These are phyloP conservation scores for Capsaspora owczarzaki DNA, from an alignment of 78 protist species.

Conservation along the genomic window DNA sequence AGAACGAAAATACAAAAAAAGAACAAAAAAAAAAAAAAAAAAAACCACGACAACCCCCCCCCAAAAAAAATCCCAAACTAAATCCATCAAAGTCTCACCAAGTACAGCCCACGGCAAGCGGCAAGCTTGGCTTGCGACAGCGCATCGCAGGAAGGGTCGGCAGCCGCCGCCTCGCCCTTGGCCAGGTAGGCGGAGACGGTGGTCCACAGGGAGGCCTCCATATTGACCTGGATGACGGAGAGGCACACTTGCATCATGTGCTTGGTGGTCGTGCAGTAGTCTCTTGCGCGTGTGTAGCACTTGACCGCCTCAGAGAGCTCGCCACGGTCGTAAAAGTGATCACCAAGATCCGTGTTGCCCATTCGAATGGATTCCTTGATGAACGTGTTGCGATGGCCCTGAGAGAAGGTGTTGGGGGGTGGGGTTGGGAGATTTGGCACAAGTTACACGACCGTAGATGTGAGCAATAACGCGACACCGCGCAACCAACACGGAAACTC, in stretches of 20 bases:
- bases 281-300: slow-evolving; percentile 70
- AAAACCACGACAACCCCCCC: too few species aligned
- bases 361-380: slow-evolving; percentile 65
- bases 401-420: slow-evolving; percentile 47
- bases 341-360: slow-evolving; percentile 71
- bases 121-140: too few species aligned
- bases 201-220: too few species aligned
- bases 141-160: too few species aligned
- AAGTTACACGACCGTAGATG: background rate
- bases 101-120: too few species aligned
- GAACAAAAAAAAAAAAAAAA: too few species aligned
- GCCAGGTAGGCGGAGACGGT: slow-evolving; percentile 42
- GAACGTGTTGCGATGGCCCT: slow-evolving; percentile 40
- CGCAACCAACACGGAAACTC: too few species aligned
- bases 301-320: slow-evolving; percentile 59
- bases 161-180: background rate
- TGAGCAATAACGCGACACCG: too few species aligned
- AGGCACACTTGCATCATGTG: slow-evolving; percentile 67
- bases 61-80: too few species aligned
- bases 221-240: slow-evolving; percentile 31
- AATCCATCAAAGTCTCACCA: too few species aligned
- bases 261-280: slow-evolving; percentile 70
- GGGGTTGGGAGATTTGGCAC: slow-evolving; percentile 14
- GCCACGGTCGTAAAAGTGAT: slow-evolving; percentile 51
- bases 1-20: too few species aligned